Conservation (phyloP, 371 early-diverging fungal species). For the Rhizopus microsporus region DNA sequence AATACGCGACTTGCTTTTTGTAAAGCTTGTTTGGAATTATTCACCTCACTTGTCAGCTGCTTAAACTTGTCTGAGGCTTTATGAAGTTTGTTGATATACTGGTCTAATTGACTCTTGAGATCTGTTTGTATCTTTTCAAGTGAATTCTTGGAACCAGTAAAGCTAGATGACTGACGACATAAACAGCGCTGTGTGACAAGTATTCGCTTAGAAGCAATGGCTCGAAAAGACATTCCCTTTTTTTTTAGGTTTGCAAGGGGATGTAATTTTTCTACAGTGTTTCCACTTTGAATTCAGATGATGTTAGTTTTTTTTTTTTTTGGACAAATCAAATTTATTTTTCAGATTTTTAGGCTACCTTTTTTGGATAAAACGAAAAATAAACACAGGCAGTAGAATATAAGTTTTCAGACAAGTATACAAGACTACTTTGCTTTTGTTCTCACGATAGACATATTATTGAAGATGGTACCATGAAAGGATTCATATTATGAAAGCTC, state of each 20-base stretch:
- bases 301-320: no score
- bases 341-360: no score
- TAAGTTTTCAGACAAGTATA: no score
- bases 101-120: constrained; percentile 30
- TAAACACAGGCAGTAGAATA: no score
- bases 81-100: constrained; percentile 30
- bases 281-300: no score
- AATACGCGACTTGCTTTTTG: constrained; percentile 53
- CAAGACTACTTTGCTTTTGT: no score
- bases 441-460: no score
- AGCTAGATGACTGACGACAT: not conserved
- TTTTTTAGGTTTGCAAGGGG: not conserved
- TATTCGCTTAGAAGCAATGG: not conserved
- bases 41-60: constrained; percentile 37
- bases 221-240: constrained; percentile 7
- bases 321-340: no score
- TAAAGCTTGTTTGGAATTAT: constrained; percentile 53
- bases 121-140: constrained; percentile 32
- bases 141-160: constrained; percentile 12
- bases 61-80: constrained; percentile 32
- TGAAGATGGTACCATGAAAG: no score
- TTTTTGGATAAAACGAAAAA: no score
- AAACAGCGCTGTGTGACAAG: not conserved
- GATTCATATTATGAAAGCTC: no score
- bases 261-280: not conserved